Conservation (phyloP, 768 basidiomycete genomes). For the Mycena galericulata region DNA sequence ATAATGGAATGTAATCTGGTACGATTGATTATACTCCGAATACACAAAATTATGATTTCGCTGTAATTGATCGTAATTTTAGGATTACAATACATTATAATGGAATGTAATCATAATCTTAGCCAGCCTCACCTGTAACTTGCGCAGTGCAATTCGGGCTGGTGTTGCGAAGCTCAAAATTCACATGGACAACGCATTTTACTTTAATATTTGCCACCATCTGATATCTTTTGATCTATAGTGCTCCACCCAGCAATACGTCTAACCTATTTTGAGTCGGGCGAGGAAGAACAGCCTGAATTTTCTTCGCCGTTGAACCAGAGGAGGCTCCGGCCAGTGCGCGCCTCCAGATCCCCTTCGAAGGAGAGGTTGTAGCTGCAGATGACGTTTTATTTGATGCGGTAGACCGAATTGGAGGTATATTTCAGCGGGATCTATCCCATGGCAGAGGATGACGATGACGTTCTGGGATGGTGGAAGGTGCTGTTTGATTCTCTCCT, state of each 20-base stretch:
- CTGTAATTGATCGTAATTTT: too few relatives aligned
- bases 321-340: not conserved
- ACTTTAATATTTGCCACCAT: not conserved
- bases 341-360: not conserved
- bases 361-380: not conserved
- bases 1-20: too few relatives aligned
- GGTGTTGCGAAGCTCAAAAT: conserved; percentile 1
- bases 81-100: too few relatives aligned
- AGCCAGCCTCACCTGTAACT: conserved; percentile 15
- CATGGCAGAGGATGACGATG: conserved; percentile 8
- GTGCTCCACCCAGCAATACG: conserved; percentile 10
- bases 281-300: not conserved
- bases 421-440: conserved; percentile 19
- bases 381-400: too few relatives aligned
- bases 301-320: not conserved
- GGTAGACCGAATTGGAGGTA: not conserved
- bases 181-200: conserved; percentile 11
- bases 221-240: not conserved
- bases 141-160: not conserved
- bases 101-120: too few relatives aligned
- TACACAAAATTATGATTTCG: too few relatives aligned
- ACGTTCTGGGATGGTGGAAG: conserved; percentile 21
- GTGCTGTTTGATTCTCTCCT: not conserved
- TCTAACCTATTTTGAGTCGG: not conserved
- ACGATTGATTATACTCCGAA: too few relatives aligned